Percentiles rank a stretch among this genome's conserved stretches.
Evolutionary conservation across 2,329 filamentous ascomycete genomes (phyloP).

Genomic region (Penicillium sp.): DNA sequence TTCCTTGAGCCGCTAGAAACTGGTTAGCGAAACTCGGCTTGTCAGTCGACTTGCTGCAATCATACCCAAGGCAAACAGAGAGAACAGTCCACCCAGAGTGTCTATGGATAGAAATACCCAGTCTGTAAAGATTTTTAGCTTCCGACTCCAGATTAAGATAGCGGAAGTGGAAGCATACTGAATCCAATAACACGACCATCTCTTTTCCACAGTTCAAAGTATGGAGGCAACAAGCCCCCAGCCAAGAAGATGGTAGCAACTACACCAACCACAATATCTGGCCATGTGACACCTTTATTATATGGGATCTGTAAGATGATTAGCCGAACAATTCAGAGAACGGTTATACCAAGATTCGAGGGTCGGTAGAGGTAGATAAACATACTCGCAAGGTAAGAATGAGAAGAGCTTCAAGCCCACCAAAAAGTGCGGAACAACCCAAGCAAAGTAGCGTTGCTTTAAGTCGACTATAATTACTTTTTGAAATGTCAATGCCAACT

Average conservation of each 20-base stretch:
- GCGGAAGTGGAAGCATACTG: slow-evolving; percentile 40
- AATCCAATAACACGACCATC: slow-evolving; percentile 62
- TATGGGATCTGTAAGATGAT: slow-evolving; percentile 49
- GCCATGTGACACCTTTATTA: slow-evolving; percentile 53
- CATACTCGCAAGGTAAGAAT: slow-evolving; percentile 58
- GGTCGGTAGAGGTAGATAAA: not conserved
- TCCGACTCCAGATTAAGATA: not conserved
- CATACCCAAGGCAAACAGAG: slow-evolving; percentile 61
- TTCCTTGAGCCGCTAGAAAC: slow-evolving; percentile 55
- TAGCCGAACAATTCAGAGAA: not conserved
- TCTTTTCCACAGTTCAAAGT: slow-evolving; percentile 63
- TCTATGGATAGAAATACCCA: slow-evolving; percentile 62
- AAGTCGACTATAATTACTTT: slow-evolving; percentile 42
- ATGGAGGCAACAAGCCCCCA: slow-evolving; percentile 59
- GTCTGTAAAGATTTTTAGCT: slow-evolving; percentile 31
- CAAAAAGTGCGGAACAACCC: slow-evolving; percentile 47
- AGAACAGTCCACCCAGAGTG: slow-evolving; percentile 63
- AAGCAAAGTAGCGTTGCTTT: slow-evolving; percentile 48
- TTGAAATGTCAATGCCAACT: not conserved
- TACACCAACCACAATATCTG: slow-evolving; percentile 58
- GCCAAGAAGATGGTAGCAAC: slow-evolving; percentile 59
- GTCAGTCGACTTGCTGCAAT: not conserved
- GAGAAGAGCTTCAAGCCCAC: slow-evolving; percentile 55
- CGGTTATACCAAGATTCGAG: not conserved
- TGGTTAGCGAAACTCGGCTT: slow-evolving; percentile 12